Percentiles rank a stretch among this genome's conserved stretches.
These are phyloP conservation scores for Mycena citricolor DNA, from an alignment of 1,284 basidiomycete species.

Conservation along the genomic window DNA sequence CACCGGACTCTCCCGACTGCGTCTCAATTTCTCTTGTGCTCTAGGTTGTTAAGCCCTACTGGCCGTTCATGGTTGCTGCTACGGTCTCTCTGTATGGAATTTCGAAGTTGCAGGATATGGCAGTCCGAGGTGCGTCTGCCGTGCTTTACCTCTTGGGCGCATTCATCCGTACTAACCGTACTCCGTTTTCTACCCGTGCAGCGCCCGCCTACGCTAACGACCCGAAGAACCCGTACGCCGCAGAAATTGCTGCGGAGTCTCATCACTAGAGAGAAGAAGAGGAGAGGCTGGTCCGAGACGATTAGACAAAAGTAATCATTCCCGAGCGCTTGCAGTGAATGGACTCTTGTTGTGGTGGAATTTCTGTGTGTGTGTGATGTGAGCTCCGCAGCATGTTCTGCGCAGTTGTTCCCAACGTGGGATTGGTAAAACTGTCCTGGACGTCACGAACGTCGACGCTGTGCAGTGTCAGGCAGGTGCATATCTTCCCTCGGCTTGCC, in stretches of 20 bases:
- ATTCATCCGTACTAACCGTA: constrained; percentile 2
- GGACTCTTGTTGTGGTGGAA: too few relatives aligned
- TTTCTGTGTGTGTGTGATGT: too few relatives aligned
- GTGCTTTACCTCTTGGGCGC: constrained; percentile 6
- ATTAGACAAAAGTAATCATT: constrained; percentile 14
- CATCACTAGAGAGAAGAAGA: constrained; percentile 43
- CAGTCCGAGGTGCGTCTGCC: constrained; percentile 61
- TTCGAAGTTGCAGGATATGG: constrained; percentile 59
- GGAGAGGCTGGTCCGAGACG: constrained; percentile 16
- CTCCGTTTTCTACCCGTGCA: constrained; percentile 33
- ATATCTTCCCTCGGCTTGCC: too few relatives aligned
- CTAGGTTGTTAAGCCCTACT: constrained; percentile 69
- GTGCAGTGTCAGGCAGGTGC: too few relatives aligned
- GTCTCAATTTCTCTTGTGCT: constrained; percentile 12
- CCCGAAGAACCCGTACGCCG: constrained; percentile 78
- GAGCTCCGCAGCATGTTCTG: too few relatives aligned
- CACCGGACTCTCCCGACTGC: constrained; percentile 1
- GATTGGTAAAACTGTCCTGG: too few relatives aligned
- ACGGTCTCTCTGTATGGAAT: constrained; percentile 66
- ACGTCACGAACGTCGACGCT: too few relatives aligned
- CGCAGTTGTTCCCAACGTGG: too few relatives aligned
- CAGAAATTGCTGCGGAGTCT: constrained; percentile 62
- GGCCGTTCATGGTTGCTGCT: constrained; percentile 72
- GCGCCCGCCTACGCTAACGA: constrained; percentile 69
- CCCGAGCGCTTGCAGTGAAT: too few relatives aligned